A percentile compares a stretch with the other conserved stretches of the same genome.
These are phyloP conservation scores for Paramecium pentaurelia DNA, from an alignment of 73 alveolate genomes.

Conservation along the genomic window DNA sequence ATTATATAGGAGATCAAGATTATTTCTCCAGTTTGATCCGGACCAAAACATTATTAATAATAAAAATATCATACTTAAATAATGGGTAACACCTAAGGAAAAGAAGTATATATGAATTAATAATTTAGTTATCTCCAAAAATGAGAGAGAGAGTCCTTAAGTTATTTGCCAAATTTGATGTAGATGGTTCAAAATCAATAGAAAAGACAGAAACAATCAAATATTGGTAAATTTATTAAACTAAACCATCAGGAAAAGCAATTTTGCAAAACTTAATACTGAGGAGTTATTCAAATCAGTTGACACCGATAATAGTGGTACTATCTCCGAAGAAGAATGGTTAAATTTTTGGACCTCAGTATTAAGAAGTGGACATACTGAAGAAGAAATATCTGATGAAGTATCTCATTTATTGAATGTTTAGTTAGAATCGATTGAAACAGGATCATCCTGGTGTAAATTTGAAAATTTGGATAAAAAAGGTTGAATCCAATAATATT, in stretches of 20 bases:
- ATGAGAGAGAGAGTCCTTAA: slow-evolving; percentile 47
- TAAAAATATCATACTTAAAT: neutral
- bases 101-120: neutral
- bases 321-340: slow-evolving; percentile 67
- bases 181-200: slow-evolving; percentile 52
- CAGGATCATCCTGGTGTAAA: slow-evolving; percentile 30
- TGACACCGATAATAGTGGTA: slow-evolving; percentile 56
- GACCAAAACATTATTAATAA: neutral
- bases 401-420: neutral
- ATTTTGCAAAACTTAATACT: slow-evolving; percentile 53
- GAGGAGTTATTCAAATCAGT: slow-evolving; percentile 59
- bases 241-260: slow-evolving; percentile 26
- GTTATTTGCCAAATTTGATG: slow-evolving; percentile 40
- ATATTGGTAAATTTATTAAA: neutral
- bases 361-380: slow-evolving; percentile 51
- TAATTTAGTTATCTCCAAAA: slow-evolving; percentile 47
- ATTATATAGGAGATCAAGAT: neutral
- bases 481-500: neutral
- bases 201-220: slow-evolving; percentile 54
- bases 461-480: neutral
- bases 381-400: slow-evolving; percentile 48
- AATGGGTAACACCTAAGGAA: slow-evolving; percentile 18
- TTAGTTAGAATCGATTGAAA: neutral
- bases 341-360: slow-evolving; percentile 53
- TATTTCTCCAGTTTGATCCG: neutral